Conservation (phyloP, 495 filamentous ascomycete genomes). For the Letharia columbiana region DNA sequence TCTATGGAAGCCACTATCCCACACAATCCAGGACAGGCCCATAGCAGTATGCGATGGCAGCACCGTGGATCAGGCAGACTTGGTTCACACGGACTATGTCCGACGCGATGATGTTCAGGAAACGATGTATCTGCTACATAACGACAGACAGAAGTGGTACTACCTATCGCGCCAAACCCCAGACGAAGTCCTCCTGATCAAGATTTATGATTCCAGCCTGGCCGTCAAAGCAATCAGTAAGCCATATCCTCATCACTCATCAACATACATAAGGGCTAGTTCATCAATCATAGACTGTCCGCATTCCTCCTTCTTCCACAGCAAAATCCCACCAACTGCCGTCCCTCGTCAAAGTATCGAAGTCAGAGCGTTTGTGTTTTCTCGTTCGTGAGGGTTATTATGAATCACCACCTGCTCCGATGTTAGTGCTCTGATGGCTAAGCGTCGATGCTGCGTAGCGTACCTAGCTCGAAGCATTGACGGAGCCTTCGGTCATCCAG, state of each 20-base stretch:
- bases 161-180: constrained; percentile 28
- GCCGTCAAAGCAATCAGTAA: constrained; percentile 1
- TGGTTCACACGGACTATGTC: constrained; percentile 29
- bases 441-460: not conserved
- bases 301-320: constrained; percentile 14
- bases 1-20: constrained; percentile 29
- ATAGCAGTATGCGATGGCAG: constrained; percentile 31
- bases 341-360: constrained; percentile 17
- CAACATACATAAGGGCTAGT: not conserved
- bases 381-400: not conserved
- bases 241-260: not conserved
- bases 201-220: constrained; percentile 13
- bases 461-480: constrained; percentile 2
- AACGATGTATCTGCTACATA: constrained; percentile 16
- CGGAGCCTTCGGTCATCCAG: constrained; percentile 1
- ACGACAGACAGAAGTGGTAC: constrained; percentile 26
- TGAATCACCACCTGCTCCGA: not conserved
- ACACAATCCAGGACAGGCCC: constrained; percentile 29
- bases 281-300: constrained; percentile 9
- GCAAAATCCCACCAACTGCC: not conserved
- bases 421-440: not conserved
- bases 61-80: constrained; percentile 22
- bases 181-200: constrained; percentile 31
- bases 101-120: not conserved
- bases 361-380: constrained; percentile 16